These are phyloP conservation scores for Cutaneotrichosporon cutaneum DNA, from an alignment of 1,284 basidiomycete genomes.

Conservation along the genomic window DNA sequence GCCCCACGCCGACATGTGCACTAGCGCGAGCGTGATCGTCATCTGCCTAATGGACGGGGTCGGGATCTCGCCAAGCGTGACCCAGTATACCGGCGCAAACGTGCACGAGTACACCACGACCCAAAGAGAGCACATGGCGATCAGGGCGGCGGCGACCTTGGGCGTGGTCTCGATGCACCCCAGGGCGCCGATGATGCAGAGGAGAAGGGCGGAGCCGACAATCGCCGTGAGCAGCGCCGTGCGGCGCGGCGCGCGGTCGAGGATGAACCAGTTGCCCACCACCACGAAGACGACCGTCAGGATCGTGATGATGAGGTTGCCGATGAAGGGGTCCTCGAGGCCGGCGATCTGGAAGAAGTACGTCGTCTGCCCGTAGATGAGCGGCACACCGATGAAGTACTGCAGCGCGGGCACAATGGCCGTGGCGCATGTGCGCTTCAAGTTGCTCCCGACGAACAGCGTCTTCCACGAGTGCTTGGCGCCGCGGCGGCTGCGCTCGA, in stretches of 20 bases:
- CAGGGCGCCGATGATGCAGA: conserved; percentile 44
- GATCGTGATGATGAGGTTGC: conserved; percentile 21
- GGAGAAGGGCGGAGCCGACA: conserved; percentile 20
- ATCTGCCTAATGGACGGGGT: conserved; percentile 23
- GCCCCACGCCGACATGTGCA: conserved; percentile 13
- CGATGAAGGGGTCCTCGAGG: conserved; percentile 2
- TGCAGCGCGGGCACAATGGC: conserved; percentile 19
- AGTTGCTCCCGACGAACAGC: conserved; percentile 22
- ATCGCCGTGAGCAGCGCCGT: conserved; percentile 37
- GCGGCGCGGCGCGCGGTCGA: conserved; percentile 48
- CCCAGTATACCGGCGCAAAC: conserved; percentile 27
- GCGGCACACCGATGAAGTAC: conserved; percentile 22
- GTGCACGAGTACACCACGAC: conserved; percentile 30
- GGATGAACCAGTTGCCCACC: conserved; percentile 43
- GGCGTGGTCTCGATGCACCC: conserved; percentile 25
- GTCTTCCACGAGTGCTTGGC: conserved; percentile 1
- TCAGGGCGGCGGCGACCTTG: conserved; percentile 11
- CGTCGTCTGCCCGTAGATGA: conserved; percentile 25
- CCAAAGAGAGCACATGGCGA: conserved; percentile 24
- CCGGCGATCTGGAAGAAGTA: conserved; percentile 30
- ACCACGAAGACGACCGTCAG: conserved; percentile 32
- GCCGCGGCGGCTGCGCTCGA: conserved; percentile 7
- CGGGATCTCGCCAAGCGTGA: conserved; percentile 24
- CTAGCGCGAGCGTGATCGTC: conserved; percentile 21
- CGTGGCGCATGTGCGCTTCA: conserved; percentile 25